phyloP scores from a whole-genome alignment of 2,329 filamentous ascomycete species.

The Xylariaceae sp. region DNA sequence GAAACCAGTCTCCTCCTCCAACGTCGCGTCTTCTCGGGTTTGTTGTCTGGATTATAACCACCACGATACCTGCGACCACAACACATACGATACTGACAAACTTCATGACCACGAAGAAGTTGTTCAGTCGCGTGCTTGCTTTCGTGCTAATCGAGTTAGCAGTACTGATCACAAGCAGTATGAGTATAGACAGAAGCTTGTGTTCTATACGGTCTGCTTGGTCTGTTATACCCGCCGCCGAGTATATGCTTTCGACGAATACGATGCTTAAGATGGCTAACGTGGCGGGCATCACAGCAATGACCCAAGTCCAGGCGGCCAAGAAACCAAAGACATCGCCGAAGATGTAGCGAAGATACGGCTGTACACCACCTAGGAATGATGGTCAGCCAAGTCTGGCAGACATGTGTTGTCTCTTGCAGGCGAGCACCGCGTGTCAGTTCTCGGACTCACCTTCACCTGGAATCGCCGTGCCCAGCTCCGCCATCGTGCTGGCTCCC shows the following conservation, averaged over 20 bases:
- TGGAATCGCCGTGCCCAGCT: conserved; percentile 59
- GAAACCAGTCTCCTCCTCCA: conserved; percentile 48
- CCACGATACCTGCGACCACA: conserved; percentile 44
- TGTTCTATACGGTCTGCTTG: conserved; percentile 36
- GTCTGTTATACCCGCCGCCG: conserved; percentile 43
- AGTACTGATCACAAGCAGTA: conserved; percentile 42
- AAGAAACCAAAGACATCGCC: conserved; percentile 59
- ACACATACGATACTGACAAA: conserved; percentile 45
- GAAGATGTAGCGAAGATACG: conserved; percentile 57
- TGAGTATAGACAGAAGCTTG: conserved; percentile 47
- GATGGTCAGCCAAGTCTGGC: too few species aligned
- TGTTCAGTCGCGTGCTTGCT: conserved; percentile 50
- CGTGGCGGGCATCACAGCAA: conserved; percentile 61
- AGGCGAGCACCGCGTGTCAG: neutral
- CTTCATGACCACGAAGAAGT: conserved; percentile 51
- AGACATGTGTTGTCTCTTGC: too few species aligned
- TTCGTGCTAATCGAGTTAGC: conserved; percentile 54
- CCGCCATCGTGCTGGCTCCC: conserved; percentile 57
- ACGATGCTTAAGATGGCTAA: conserved; percentile 62
- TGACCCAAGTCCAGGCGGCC: conserved; percentile 62
- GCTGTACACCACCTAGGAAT: conserved; percentile 54
- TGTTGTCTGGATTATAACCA: conserved; percentile 36
- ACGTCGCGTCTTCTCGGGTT: conserved; percentile 32
- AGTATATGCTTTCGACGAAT: conserved; percentile 57
- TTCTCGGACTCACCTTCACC: conserved; percentile 44